Base-by-base conservation (phyloP, 2,329 filamentous ascomycete genomes). In the Aspergillus luchuensis region DNA sequence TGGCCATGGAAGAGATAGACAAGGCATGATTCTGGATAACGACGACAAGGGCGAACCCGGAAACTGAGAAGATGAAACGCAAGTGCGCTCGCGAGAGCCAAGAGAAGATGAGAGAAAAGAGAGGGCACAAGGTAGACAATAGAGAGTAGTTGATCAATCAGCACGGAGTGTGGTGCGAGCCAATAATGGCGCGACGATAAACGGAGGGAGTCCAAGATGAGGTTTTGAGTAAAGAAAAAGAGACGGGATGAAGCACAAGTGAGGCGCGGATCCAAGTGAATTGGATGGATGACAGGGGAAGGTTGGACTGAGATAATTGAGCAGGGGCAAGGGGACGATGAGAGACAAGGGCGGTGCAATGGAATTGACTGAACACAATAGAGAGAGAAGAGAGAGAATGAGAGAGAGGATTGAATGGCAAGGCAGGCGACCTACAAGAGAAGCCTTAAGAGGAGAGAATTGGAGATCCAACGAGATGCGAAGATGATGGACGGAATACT, bases 351-450 rank as follows among this genome's bases (percentile, higher is more conserved):
- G 60, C 33, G 59, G 11, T 36, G 49, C 28, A 33, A 56, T 59
- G 62, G 62, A 61, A 28, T 60, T n/a, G 51, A 60, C 51, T 47
- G 54, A 59, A 63, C 56, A 59, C 61, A 57, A 67, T 66, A 66
- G 63, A 36, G 11, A 36, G 11, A 36, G 33, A 36, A 36, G 33
- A 36, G 30, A 33, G 33, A 36, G 11, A 13, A 36, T 36, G 66
- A 66, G 59, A 58, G 62, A 62, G 61, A 45, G 64, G 59, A 63
- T 36, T 36, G 33, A 36, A 36, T 61, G 65, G 58, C 63, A 69
- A 73, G 70, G 68, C 63, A 75, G 74, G 75, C 75, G 68, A 78
- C 75, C 75, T 77, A 78, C 74, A 76, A 78, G 75, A 75, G 75
- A 75, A 77, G 74, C 76, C 75, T 70, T 68, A 64, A 60, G 63